These are phyloP conservation scores for Diaporthe ampelina DNA, from an alignment of 2,329 filamentous ascomycete genomes.

Conservation along the genomic window DNA sequence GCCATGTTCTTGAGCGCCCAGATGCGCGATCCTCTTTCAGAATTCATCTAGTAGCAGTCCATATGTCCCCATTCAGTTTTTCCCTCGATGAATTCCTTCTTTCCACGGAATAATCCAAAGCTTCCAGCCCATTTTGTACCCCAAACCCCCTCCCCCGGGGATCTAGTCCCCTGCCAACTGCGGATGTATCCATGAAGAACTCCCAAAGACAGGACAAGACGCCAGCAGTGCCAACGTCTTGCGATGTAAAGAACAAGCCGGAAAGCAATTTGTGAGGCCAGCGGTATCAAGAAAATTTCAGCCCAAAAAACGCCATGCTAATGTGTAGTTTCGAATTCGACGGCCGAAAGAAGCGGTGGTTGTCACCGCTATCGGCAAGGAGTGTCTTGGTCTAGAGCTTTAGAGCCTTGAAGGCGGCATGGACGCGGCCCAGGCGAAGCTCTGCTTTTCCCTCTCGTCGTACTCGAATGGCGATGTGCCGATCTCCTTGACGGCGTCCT, in stretches of 20 bases:
- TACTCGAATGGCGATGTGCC: conserved; percentile 40
- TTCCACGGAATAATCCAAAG: no score
- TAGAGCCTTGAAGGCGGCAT: conserved; percentile 35
- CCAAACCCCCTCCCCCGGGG: neutral
- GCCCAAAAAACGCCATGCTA: conserved; percentile 18
- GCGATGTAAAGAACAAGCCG: neutral
- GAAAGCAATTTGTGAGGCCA: neutral
- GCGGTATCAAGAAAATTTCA: neutral
- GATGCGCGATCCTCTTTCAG: neutral
- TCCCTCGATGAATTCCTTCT: neutral
- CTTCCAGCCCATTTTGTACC: neutral
- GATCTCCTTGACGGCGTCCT: conserved; percentile 41
- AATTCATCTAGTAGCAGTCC: neutral
- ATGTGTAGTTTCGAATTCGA: neutral
- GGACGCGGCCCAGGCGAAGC: conserved; percentile 25
- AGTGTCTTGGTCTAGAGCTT: neutral
- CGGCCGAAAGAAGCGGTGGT: neutral
- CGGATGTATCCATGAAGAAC: neutral
- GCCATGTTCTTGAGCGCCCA: neutral
- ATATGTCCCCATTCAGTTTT: neutral
- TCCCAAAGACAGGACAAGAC: neutral
- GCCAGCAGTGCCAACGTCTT: neutral
- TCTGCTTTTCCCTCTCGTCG: conserved; percentile 31
- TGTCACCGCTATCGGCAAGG: no score
- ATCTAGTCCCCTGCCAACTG: neutral